Conservation (phyloP, 805 yeast genomes). For the Metschnikowia peoriensis region DNA sequence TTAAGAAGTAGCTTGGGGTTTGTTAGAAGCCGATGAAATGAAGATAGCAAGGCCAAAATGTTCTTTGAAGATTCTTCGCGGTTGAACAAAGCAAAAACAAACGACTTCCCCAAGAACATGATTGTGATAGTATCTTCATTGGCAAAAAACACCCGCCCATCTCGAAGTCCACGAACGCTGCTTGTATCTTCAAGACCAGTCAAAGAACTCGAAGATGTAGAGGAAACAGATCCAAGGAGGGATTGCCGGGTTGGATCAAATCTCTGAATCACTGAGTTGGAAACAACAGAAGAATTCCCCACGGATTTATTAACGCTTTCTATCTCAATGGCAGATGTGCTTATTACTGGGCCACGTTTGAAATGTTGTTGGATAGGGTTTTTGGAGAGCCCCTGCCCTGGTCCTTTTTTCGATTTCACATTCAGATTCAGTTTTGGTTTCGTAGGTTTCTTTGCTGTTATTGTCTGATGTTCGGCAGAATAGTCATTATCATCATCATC, state of each 20-base stretch:
- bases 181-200: slow-evolving; percentile 9
- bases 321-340: slow-evolving; percentile 35
- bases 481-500: background rate
- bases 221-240: slow-evolving; percentile 2
- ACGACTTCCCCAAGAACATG: slow-evolving; percentile 22
- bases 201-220: slow-evolving; percentile 2
- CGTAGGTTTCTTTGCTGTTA: too few relatives aligned
- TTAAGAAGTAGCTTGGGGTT: slow-evolving; percentile 8
- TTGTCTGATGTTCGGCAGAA: background rate
- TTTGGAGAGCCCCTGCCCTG: background rate
- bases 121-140: slow-evolving; percentile 9
- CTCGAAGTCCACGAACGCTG: slow-evolving; percentile 8
- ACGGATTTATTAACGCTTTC: slow-evolving; percentile 28
- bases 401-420: background rate
- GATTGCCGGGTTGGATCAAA: slow-evolving; percentile 12
- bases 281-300: background rate
- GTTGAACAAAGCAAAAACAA: slow-evolving; percentile 26
- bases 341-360: slow-evolving; percentile 24
- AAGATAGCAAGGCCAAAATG: slow-evolving; percentile 19
- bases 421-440: background rate
- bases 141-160: slow-evolving; percentile 15
- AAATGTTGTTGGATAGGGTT: slow-evolving; percentile 1
- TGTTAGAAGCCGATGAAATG: slow-evolving; percentile 18
- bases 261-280: slow-evolving; percentile 3
- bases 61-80: slow-evolving; percentile 18